Evolutionary conservation across 2,329 filamentous ascomycete species (phyloP).

Genomic region (Raffaelea arxii): DNA sequence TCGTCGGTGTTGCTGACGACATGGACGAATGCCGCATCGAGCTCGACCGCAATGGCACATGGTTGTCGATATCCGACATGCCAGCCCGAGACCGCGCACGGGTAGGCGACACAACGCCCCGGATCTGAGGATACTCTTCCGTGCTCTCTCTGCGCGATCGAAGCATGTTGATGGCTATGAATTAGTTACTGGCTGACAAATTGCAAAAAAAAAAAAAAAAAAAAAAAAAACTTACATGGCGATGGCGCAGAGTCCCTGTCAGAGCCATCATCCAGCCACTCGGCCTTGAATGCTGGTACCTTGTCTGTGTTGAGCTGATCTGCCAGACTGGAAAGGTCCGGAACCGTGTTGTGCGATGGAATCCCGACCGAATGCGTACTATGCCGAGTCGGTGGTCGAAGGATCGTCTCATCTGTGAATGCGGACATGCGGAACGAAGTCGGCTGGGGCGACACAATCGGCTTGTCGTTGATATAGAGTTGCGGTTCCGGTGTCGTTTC

Average conservation of each 20-base stretch:
- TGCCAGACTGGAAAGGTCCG: not conserved
- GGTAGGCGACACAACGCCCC: not conserved
- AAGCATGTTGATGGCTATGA: not conserved
- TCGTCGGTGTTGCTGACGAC: slow-evolving; percentile 8
- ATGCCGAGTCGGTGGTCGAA: not conserved
- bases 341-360: not conserved
- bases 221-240: not conserved
- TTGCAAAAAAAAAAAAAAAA: not conserved
- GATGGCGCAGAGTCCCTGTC: not conserved
- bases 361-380: not conserved
- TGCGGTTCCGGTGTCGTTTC: not conserved
- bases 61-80: not conserved
- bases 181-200: not conserved
- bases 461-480: slow-evolving; percentile 3
- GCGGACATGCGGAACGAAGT: slow-evolving; percentile 11
- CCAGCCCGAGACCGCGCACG: not conserved
- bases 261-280: not conserved
- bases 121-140: not conserved
- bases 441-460: slow-evolving; percentile 7
- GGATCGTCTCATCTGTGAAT: not conserved
- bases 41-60: not conserved
- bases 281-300: not conserved
- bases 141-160: not conserved
- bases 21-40: slow-evolving; percentile 11
- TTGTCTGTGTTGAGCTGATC: not conserved